Evolutionary conservation across 345 rosid species (phyloP), one percentile per base, ranked within the genome.

Genomic region (Eucalyptus pumila): DNA sequence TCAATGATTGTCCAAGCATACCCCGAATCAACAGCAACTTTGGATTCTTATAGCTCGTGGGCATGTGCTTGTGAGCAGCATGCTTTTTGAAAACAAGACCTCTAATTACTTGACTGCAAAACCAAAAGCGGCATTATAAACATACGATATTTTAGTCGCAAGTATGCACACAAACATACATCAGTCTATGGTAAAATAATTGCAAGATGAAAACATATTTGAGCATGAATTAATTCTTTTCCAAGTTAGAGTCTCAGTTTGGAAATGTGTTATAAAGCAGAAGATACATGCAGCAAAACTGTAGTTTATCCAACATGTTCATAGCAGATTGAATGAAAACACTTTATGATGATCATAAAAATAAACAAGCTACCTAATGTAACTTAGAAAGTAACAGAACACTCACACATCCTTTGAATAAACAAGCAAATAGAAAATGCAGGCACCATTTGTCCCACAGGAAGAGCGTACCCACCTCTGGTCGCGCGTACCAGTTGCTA

Each of bases 31-130:
- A 90, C 91, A 98, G 93, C 92, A 98, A 91, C 91, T 90, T 95
- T 47, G 99, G 98, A 81, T 93, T 95, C 90, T 94, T 95, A 94
- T 93, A 96, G 62, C 89, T 89, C 45, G 98, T 97, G 16, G 95
- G 94, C 99, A 98, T 98, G 94, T 96, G 99, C 92, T 98, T 98
- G 94, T 94, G 99, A 86, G 99, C 98, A 54, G 97, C 99, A 93
- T 89, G 97, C 94, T 97, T 98, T 90, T 98, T 97, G 87, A 98
- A 98, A 88, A 97, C 99, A 93, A 95, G 91, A 85, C 99, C 99
- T 90, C 90, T 94, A 90, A 98, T 93, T 87, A 98, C 93, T 92
- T 94, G 93, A 92, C 99, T 98, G 97, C 93, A 93, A 89, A 90
- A 92, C 17, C 89, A 88, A 67, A 42, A 50, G 14, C 30, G 37